Percentiles rank a stretch among this genome's conserved stretches.
Conservation (phyloP, 164 flowering plant genomes). For the Malania oleifera region DNA sequence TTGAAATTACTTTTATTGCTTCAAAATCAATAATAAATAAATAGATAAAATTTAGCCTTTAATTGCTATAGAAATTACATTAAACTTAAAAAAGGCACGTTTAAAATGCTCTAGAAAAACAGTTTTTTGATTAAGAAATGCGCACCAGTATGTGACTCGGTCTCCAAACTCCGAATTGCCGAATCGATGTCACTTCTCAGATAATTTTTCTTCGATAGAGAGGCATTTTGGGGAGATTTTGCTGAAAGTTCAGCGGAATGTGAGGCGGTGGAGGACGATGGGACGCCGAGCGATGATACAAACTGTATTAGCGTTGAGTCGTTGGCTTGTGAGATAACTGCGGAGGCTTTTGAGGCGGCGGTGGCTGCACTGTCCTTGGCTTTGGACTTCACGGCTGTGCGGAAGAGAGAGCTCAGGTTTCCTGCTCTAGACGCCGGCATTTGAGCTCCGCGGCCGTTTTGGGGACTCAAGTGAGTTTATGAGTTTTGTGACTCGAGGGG, state of each 20-base stretch:
- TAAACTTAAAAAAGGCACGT: background rate
- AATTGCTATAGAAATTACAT: too few species aligned
- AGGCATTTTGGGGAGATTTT: background rate
- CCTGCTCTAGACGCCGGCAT: conserved; percentile 21
- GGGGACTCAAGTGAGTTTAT: too few species aligned
- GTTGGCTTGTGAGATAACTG: background rate
- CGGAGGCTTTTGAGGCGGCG: background rate
- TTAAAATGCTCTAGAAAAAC: background rate
- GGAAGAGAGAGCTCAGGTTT: conserved; percentile 26
- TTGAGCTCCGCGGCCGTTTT: conserved; percentile 13
- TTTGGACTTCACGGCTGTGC: conserved; percentile 10
- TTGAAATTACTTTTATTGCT: too few species aligned
- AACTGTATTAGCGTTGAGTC: conserved; percentile 8
- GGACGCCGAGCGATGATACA: conserved; percentile 12
- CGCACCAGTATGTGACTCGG: conserved; percentile 9
- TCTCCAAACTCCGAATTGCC: background rate
- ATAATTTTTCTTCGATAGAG: conserved; percentile 9
- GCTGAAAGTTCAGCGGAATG: too few species aligned
- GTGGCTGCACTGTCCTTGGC: conserved; percentile 1
- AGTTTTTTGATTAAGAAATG: background rate
- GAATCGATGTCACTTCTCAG: background rate
- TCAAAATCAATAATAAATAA: too few species aligned
- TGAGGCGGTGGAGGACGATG: background rate
- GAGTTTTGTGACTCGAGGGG: too few species aligned
- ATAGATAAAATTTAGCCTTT: too few species aligned